Base-by-base conservation (phyloP, 768 basidiomycete species). In the Cystoderma amianthinum region DNA sequence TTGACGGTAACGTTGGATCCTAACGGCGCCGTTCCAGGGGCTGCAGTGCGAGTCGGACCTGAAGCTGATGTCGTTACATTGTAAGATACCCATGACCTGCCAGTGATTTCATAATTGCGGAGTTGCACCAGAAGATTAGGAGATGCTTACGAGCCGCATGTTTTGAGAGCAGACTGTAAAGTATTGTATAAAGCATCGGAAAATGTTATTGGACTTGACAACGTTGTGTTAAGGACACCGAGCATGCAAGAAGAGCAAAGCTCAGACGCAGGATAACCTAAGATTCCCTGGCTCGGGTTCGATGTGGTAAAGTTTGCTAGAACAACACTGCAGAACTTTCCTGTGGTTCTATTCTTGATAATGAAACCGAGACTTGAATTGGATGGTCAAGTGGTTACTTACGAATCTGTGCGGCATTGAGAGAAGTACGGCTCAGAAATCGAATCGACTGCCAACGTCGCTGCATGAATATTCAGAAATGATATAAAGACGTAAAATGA, bases 201-300 rank as follows among this genome's bases (percentile, higher is more conserved):
- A 45, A 46, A 54, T 15, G 38, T 48, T 10, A 36, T 36, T 11
- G 55, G 51, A 33, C 50, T 54, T 4, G 39, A 38, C 11, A 58
- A 42, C 1, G 56, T 55, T 6, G 45, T 40, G 22, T 54, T 55
- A 25, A 58, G 20, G 5, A 48, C 51, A 7, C 41, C 45, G 13
- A 58, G 43, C 10, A 44, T 46, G 41, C 56, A 58, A 32, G 39
- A 58, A n/a, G 54, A 45, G 42, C 56, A 58, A 1, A 56, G 38
- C 39, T 58, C 38, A 11, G 42, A 23, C 17, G 39, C 44, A 10
- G 56, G 54, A 34, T 52, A 47, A 11, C 44, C 41, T 21, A 50
- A 43, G 2, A 58, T 20, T 16, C 56, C 56, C n/a, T n/a, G n/a
- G n/a, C n/a, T n/a, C n/a, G n/a, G n/a, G 9, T 42, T 46, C 15